Percentiles rank a stretch among this genome's conserved stretches.
phyloP scores from a whole-genome alignment of 2,329 filamentous ascomycete genomes.

The Fusarium goolgardi region DNA sequence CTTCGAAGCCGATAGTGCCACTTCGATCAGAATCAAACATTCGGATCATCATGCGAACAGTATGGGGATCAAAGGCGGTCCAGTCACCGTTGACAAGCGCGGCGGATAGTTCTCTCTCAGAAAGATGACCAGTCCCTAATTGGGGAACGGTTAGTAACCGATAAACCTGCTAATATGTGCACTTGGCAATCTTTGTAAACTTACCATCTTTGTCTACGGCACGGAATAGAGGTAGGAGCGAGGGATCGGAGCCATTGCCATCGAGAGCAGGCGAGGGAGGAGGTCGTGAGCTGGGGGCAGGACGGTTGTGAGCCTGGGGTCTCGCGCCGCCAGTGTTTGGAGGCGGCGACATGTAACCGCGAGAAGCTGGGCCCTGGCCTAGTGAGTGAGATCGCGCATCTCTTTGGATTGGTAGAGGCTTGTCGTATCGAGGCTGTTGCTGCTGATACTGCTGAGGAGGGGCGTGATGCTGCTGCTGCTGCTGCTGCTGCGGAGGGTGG shows the following conservation, averaged over 20 bases:
- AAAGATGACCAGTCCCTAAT: conserved; percentile 80
- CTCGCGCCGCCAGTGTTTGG: conserved; percentile 58
- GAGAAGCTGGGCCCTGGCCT: conserved; percentile 48
- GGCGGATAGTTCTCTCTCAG: conserved; percentile 85
- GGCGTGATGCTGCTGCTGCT: not conserved
- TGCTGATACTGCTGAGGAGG: conserved; percentile 39
- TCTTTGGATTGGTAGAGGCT: conserved; percentile 56
- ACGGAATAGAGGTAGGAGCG: conserved; percentile 85
- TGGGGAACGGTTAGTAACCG: conserved; percentile 16
- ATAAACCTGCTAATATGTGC: not conserved
- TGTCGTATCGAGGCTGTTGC: conserved; percentile 60
- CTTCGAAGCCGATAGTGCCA: conserved; percentile 91
- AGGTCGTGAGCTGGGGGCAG: conserved; percentile 69
- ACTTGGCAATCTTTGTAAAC: conserved; percentile 38
- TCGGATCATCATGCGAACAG: conserved; percentile 98
- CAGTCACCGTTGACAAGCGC: conserved; percentile 97
- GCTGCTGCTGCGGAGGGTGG: conserved; percentile 36
- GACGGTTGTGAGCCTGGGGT: conserved; percentile 60
- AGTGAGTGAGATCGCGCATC: conserved; percentile 44
- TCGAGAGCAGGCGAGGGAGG: conserved; percentile 72
- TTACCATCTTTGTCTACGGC: conserved; percentile 88
- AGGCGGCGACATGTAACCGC: conserved; percentile 64
- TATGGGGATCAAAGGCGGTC: conserved; percentile 91
- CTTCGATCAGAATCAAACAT: conserved; percentile 97
- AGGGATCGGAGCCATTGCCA: conserved; percentile 59